Conservation (phyloP, 2,329 filamentous ascomycete species). For the Tolypocladium ovalisporum region DNA sequence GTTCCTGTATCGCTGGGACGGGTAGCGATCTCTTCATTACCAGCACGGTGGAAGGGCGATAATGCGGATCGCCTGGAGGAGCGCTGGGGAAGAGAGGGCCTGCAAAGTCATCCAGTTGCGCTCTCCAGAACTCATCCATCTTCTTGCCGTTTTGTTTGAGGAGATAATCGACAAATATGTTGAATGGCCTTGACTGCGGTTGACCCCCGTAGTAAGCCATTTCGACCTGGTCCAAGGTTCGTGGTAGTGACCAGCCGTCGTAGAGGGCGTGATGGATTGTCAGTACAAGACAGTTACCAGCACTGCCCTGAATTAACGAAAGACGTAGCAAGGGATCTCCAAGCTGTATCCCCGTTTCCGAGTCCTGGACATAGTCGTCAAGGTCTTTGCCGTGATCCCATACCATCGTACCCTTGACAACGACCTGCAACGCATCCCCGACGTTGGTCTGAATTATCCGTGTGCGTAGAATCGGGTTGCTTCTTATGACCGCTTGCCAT, state of each 20-base stretch:
- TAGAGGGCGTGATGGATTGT: constrained; percentile 39
- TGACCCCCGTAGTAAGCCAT: background rate
- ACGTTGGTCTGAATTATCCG: background rate
- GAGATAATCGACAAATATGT: constrained; percentile 32
- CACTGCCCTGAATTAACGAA: constrained; percentile 18
- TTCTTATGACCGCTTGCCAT: background rate
- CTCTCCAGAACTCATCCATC: constrained; percentile 31
- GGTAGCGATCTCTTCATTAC: constrained; percentile 30
- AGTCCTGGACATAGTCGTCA: background rate
- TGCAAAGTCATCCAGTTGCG: constrained; percentile 25
- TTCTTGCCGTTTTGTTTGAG: constrained; percentile 20
- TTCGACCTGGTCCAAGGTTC: constrained; percentile 23
- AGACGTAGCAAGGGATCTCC: constrained; percentile 30
- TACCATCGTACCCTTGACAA: background rate
- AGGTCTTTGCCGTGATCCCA: background rate
- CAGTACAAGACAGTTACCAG: constrained; percentile 25
- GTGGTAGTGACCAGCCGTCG: constrained; percentile 34
- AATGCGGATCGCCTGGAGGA: constrained; percentile 28
- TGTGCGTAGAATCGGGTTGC: constrained; percentile 1
- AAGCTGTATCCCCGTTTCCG: constrained; percentile 17
- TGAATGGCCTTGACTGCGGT: constrained; percentile 16
- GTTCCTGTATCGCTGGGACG: background rate
- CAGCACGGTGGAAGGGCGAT: constrained; percentile 22
- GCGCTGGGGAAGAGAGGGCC: constrained; percentile 27
- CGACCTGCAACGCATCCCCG: constrained; percentile 1